Conservation (phyloP, 257 asterid genomes). For the Plantago elongata region DNA sequence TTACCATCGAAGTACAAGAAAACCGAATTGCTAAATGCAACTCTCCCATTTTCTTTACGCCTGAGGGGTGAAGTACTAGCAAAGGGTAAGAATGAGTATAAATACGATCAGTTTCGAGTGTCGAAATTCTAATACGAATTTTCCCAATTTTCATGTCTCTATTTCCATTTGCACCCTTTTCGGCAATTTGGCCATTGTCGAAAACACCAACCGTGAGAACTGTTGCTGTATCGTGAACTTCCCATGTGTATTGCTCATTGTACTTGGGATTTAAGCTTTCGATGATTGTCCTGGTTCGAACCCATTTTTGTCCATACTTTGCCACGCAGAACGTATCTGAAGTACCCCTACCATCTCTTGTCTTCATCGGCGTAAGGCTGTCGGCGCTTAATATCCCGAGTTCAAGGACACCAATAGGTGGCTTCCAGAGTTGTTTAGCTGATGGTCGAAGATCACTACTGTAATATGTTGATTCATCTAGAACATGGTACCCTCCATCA, state of each 20-base stretch:
- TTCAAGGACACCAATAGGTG: constrained; percentile 68
- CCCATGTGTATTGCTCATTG: constrained; percentile 97
- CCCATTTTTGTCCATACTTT: constrained; percentile 86
- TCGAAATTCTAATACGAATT: constrained; percentile 76
- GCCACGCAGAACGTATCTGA: constrained; percentile 84
- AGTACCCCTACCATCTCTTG: constrained; percentile 59
- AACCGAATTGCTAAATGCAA: constrained; percentile 85
- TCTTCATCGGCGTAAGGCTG: constrained; percentile 73
- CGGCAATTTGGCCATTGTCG: constrained; percentile 50
- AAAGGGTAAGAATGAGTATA: constrained; percentile 82
- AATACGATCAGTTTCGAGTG: constrained; percentile 75
- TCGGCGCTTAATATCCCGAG: constrained; percentile 69
- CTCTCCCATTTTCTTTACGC: constrained; percentile 95
- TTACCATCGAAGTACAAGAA: constrained; percentile 58
- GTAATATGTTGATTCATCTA: constrained; percentile 79
- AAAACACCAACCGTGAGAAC: constrained; percentile 87
- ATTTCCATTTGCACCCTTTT: constrained; percentile 39
- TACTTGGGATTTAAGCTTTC: constrained; percentile 81
- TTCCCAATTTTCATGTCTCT: constrained; percentile 69
- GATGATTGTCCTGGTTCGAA: constrained; percentile 71
- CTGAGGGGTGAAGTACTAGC: constrained; percentile 73
- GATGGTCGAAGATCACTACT: constrained; percentile 88
- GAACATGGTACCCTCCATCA: constrained; percentile 94
- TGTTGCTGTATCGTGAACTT: constrained; percentile 88
- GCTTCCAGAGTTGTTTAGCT: constrained; percentile 88